Evolutionary conservation across 2,329 filamentous ascomycete species (phyloP), one percentile per base, ranked within the genome.

Genomic region (Rasamsonia emersonii): DNA sequence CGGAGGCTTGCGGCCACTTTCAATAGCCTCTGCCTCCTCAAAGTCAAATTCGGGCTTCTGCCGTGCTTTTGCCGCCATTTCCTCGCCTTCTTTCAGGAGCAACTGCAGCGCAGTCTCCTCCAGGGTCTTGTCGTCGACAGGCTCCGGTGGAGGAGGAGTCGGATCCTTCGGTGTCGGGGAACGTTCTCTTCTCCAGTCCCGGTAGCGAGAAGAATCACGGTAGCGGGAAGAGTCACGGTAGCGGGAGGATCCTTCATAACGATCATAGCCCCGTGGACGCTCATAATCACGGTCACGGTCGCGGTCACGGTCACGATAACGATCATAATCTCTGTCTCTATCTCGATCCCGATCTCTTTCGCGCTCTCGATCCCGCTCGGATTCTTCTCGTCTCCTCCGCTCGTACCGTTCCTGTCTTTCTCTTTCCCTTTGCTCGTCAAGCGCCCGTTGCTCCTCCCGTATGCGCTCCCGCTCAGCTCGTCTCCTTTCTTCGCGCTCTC

Each of bases 41-140:
- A 55, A 67, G 44, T 73, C 69, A 36, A 68, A 64, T 33, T 71
- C 68, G 4, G 66, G 65, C 35, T 67, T 63, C 38, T 64, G 59
- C 21, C 59, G 56, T 3, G 64, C 61, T 43, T 70, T 72, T 15
- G 68, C 68, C 6, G 69, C 67, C 39, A 71, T 58, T 40, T 70
- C 63, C 43, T 72, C 64, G 28, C 70, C 68, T 50, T 76, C 72
- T 42, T 62, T 65, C 14, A 75, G 45, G 8, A 76, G 58, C 38
- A 68, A 48, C 36, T 72, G 63, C 32, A 75, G 54, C 8, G 72
- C 72, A 21, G 68, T 61, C 39, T 71, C 66, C 44, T 75, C 71
- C 27, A 76, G 48, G 11, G 68, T 63, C 48, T 74, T 72, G 36
- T 74, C 69, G 35, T 65, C 62, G 29, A 71, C 62, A 7, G 55